These are phyloP conservation scores for Phyllosticta capitalensis DNA, from an alignment of 2,329 filamentous ascomycete genomes.

Conservation along the genomic window DNA sequence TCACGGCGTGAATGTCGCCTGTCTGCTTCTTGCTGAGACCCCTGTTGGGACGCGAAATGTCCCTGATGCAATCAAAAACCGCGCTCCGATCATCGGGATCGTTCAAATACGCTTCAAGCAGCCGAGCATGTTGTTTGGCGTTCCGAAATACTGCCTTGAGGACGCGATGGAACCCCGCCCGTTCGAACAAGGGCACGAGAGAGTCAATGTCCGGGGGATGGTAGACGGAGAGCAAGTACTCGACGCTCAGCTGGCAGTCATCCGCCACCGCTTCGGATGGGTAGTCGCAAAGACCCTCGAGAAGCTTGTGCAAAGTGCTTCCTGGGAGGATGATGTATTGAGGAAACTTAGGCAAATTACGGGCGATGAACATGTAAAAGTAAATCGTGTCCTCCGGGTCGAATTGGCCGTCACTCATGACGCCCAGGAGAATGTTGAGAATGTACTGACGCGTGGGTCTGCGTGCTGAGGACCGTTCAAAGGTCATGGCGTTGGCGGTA, in stretches of 20 bases:
- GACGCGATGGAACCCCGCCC: conserved; percentile 81
- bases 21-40: conserved; percentile 59
- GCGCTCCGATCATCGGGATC: conserved; percentile 66
- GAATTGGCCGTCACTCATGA: conserved; percentile 75
- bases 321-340: conserved; percentile 90
- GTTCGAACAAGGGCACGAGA: conserved; percentile 67
- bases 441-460: conserved; percentile 80
- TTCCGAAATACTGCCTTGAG: conserved; percentile 78
- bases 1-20: conserved; percentile 58
- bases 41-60: conserved; percentile 59
- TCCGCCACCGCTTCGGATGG: conserved; percentile 73
- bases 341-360: conserved; percentile 91
- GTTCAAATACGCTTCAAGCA: conserved; percentile 75
- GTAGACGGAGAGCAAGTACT: conserved; percentile 89
- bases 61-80: conserved; percentile 70
- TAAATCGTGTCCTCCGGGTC: conserved; percentile 77
- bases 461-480: conserved; percentile 20
- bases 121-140: conserved; percentile 68
- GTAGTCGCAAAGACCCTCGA: conserved; percentile 76
- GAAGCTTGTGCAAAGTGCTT: conserved; percentile 69
- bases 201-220: conserved; percentile 72
- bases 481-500: conserved; percentile 16
- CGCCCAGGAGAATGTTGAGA: conserved; percentile 78
- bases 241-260: conserved; percentile 92
- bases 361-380: conserved; percentile 95